Percentiles rank a stretch among this genome's conserved stretches.
phyloP scores from a whole-genome alignment of 768 basidiomycete genomes.

The Dendrothele bispora region DNA sequence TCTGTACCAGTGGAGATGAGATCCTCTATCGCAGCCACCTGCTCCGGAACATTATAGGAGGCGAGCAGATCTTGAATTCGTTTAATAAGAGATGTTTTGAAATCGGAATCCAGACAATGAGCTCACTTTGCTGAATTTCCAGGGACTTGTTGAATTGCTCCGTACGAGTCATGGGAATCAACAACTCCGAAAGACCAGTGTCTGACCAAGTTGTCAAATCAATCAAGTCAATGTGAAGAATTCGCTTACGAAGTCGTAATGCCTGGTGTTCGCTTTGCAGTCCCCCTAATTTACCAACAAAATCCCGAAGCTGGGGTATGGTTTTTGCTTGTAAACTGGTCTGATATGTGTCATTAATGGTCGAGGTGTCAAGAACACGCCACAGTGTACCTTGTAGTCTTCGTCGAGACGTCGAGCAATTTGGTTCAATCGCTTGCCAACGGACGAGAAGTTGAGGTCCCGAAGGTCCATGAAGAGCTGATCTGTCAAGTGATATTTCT shows the following conservation, averaged over 20 bases:
- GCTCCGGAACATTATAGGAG: conserved; percentile 80
- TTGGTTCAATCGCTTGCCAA: conserved; percentile 79
- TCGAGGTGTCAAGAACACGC: background rate
- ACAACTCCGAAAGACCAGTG: conserved; percentile 89
- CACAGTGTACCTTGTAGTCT: conserved; percentile 75
- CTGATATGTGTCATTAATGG: conserved; percentile 31
- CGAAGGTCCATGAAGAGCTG: conserved; percentile 79
- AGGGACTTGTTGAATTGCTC: conserved; percentile 89
- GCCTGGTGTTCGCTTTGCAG: conserved; percentile 91
- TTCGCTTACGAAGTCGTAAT: conserved; percentile 78
- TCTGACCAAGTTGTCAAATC: conserved; percentile 47
- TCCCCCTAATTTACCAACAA: conserved; percentile 93
- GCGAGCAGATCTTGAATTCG: conserved; percentile 77
- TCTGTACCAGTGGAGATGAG: conserved; percentile 86
- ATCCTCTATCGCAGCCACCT: conserved; percentile 87
- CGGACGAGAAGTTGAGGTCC: conserved; percentile 89
- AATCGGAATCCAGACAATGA: conserved; percentile 1
- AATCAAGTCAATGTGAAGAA: conserved; percentile 4
- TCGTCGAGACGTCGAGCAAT: conserved; percentile 86
- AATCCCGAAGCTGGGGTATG: conserved; percentile 87
- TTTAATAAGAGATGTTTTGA: conserved; percentile 11
- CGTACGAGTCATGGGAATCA: conserved; percentile 81
- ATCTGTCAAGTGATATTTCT: conserved; percentile 86
- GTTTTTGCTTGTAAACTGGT: conserved; percentile 87
- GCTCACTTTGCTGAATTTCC: conserved; percentile 93